phyloP scores from a whole-genome alignment of 2,329 filamentous ascomycete species.

The Cryphonectria radicalis region DNA sequence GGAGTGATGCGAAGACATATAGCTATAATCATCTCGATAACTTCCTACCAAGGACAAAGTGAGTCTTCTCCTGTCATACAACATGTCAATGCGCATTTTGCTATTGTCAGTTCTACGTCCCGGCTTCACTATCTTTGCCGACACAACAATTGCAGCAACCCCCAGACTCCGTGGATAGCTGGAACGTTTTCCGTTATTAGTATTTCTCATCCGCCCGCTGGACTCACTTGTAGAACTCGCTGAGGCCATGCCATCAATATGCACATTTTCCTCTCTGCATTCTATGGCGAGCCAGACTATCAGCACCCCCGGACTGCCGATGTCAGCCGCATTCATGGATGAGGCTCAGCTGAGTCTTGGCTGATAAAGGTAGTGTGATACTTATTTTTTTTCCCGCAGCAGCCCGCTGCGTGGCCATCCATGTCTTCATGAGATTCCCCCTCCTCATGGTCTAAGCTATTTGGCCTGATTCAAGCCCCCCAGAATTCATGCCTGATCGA shows the following conservation, averaged over 20 bases:
- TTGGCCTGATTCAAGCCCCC: neutral
- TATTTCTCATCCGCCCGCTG: too few relatives aligned
- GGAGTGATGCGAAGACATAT: too few relatives aligned
- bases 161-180: too few relatives aligned
- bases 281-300: neutral
- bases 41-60: neutral
- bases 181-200: too few relatives aligned
- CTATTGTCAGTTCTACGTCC: neutral
- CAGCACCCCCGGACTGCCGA: neutral
- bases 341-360: neutral
- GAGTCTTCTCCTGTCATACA: neutral
- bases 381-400: neutral
- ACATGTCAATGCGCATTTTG: too few relatives aligned
- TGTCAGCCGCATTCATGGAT: neutral
- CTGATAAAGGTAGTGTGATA: neutral
- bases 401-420: neutral
- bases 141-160: neutral
- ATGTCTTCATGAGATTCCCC: neutral
- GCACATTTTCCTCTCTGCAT: neutral
- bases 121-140: neutral
- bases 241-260: neutral
- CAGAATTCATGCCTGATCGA: neutral
- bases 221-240: neutral
- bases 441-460: neutral
- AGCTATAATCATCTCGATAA: neutral